These are phyloP conservation scores for Saxophila tyrrhenica DNA, from an alignment of 495 filamentous ascomycete genomes.

Conservation along the genomic window DNA sequence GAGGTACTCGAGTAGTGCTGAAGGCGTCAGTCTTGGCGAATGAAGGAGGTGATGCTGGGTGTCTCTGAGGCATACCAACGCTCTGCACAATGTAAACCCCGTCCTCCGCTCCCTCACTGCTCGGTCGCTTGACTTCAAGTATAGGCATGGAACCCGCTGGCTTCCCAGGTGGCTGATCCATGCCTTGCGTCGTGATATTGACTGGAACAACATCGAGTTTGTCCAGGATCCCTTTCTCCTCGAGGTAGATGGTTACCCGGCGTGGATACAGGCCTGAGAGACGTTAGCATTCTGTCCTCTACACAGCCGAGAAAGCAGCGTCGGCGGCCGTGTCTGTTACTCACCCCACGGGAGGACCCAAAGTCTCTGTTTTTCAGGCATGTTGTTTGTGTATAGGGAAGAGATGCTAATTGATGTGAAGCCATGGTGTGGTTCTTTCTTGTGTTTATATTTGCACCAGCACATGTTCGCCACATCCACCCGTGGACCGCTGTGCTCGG, in stretches of 20 bases:
- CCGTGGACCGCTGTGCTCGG: too few relatives aligned
- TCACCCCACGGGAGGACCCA: conserved; percentile 5
- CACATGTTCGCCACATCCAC: too few relatives aligned
- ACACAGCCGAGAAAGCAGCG: too few relatives aligned
- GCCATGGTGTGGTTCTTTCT: too few relatives aligned
- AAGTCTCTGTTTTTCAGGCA: not conserved
- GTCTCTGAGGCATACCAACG: not conserved
- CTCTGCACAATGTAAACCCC: conserved; percentile 13
- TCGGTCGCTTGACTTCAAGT: conserved; percentile 8
- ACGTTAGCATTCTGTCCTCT: too few relatives aligned
- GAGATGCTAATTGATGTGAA: too few relatives aligned
- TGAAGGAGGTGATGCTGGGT: not conserved
- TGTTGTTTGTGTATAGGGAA: not conserved
- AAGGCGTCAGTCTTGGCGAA: not conserved
- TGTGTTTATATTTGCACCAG: too few relatives aligned
- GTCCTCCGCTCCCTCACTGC: not conserved
- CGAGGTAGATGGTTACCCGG: conserved; percentile 19
- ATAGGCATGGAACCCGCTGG: conserved; percentile 13
- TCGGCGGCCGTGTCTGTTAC: too few relatives aligned
- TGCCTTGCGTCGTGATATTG: conserved; percentile 6
- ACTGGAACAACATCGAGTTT: conserved; percentile 3
- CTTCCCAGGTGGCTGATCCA: conserved; percentile 14
- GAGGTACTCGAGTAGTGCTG: conserved; percentile 22
- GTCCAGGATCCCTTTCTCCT: conserved; percentile 15
- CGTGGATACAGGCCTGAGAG: conserved; percentile 15